Base-by-base conservation (phyloP, 2,329 filamentous ascomycete species). In the Trichothecium sympodiale region DNA sequence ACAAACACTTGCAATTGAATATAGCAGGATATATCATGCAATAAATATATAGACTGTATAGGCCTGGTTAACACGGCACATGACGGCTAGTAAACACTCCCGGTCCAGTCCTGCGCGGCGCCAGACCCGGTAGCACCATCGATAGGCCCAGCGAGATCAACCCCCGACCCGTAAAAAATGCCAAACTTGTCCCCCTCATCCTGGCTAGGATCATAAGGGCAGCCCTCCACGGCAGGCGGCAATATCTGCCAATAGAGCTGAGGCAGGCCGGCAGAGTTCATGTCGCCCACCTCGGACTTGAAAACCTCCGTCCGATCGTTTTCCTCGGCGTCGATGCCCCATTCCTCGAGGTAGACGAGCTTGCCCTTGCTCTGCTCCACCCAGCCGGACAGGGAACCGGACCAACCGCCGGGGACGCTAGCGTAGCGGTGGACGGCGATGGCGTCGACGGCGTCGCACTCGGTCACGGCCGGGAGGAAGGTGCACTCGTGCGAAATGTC, bases 221-320 rank as follows among this genome's bases (percentile, higher is more conserved):
- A 38, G 6, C 17, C 26, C 13, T 16, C 17, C 23, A 27, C 13
- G n/a, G 34, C 26, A n/a, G 38, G 27, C 12, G 49, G 48, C 17
- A 55, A 35, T 33, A 56, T 46, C 43, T 56, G 51, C 53, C 53
- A 56, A 44, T 57, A 56, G 34, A 55, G 10, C 38, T 41, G 46
- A 6, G 53, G 53, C 8, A 56, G 28, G 18, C 49, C 49, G 33
- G 28, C 46, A n/a, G 41, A 43, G 40, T 51, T 51, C 43, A 57
- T 50, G 23, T 51, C 46, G 23, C 35, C 41, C 20, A 46, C 43
- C 37, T 56, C 48, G 25, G 46, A 41, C 7, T 43, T 41, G 33
- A 52, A 49, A 36, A 49, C 48, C 7, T 39, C 38, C 33, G 31
- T 30, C 4, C 38, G 37, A 29, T 41, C 32, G 31, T 41, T 38